Base-by-base conservation (phyloP, 306 rosid genomes). In the Lotus japonicus region DNA sequence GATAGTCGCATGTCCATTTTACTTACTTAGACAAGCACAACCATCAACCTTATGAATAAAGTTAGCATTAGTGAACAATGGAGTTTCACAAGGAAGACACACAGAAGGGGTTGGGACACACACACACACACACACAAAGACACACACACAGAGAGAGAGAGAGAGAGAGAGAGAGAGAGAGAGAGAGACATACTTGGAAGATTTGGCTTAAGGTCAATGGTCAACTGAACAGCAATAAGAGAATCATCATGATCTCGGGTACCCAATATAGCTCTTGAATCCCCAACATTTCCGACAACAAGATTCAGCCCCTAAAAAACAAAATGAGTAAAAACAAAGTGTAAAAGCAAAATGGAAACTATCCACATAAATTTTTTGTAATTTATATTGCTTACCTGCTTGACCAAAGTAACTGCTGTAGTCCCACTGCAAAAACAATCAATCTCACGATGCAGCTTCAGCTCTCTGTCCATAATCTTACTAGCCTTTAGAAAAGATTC, bases 341-440 rank as follows among this genome's bases (percentile, higher is more conserved):
- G 62, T 59, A 28, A 56, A 68, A 41, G 64, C 45, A 58, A 48
- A 23, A 21, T 56, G 15, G 26, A 63, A 50, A 77, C 10, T 38
- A 69, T 63, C 51, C 17, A 72, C 38, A 42, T 19, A 42, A 35
- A 41, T 59, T 16, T 35, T n/a, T 49, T 42, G 44, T 63, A 50
- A 60, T 64, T 68, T 39, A 68, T 60, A 52, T 50, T 45, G 64
- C 64, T 53, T 67, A 90, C 98, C 87, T 85, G 94, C 78, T 92
- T 92, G 70, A 92, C 80, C 91, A 92, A 58, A 65, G 96, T 80
- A 61, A 90, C 98, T 26, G 98, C 92, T 21, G 98, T 92, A 60
- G 94, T 83, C 77, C 98, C 98, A 66, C 98, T 92, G 80, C 89
- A 81, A 79, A 81, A 88, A 83, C 89, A 84, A 83, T 92, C 86